phyloP scores from a whole-genome alignment of 495 filamentous ascomycete genomes.

The Pyrenula aspistea region DNA sequence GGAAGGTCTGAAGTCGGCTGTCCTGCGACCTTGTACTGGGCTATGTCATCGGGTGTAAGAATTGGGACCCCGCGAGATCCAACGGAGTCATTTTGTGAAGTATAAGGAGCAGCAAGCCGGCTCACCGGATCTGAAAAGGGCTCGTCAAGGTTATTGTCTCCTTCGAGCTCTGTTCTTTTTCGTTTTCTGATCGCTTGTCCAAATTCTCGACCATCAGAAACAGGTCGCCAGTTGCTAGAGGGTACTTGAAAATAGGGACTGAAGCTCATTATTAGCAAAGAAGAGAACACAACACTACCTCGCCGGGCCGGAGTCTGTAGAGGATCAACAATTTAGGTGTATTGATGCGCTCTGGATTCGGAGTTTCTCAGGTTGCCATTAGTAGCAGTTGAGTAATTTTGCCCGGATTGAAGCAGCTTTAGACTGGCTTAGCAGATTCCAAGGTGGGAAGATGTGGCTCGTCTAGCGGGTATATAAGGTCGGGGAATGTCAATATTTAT shows the following conservation, averaged over 20 bases:
- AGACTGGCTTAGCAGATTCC: no score
- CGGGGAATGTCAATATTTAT: no score
- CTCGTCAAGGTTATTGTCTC: not conserved
- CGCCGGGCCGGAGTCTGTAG: no score
- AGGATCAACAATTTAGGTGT: no score
- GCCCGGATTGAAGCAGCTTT: no score
- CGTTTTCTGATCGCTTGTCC: not conserved
- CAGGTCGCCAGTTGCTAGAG: not conserved
- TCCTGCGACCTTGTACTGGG: constrained; percentile 12
- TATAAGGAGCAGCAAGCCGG: not conserved
- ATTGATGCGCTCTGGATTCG: no score
- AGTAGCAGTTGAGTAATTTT: no score
- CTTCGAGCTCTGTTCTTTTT: not conserved
- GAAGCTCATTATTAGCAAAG: not conserved
- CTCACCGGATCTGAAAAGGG: not conserved
- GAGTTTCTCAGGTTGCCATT: no score
- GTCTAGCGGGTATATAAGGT: no score
- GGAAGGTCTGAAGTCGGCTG: constrained; percentile 8
- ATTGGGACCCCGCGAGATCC: not conserved
- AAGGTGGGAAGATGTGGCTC: no score
- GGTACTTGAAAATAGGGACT: not conserved
- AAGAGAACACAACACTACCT: no score
- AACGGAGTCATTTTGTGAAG: not conserved
- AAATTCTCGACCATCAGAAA: not conserved
- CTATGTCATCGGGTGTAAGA: constrained; percentile 9